Evolutionary conservation across 208 protist species (phyloP), one percentile per base, ranked within the genome.

Genomic region (Crithidia brevicula): DNA sequence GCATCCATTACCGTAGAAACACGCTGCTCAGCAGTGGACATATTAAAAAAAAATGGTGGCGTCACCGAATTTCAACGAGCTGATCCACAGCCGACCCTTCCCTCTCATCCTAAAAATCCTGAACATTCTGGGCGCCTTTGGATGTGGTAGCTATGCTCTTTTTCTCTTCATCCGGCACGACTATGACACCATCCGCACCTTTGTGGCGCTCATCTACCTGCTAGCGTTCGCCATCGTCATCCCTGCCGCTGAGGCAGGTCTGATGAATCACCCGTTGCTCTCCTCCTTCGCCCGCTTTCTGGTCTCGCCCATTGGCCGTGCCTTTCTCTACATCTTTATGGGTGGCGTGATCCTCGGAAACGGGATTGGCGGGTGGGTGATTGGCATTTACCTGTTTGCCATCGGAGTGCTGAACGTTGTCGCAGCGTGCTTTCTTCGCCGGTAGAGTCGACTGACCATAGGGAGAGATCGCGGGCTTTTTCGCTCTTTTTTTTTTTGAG

Each of bases 301-400:
- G 9, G 43, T 78, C 3, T 82, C 79, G 0, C 69, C 77, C 15
- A 61, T 90, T 16, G 88, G 88, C 0, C 82, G 83, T 7, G 85
- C 72, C 23, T 85, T 94, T 67, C 28, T 89, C 22, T 90, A 86
- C 71, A 71, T 94, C 51, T 90, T 94, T 33, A 92, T 92, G 75
- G 88, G 88, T 11, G 80, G 85, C 25, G 57, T 91, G 11, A 64
- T 94, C 1, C 70, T 91, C 6, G 85, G 80, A 9, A 51, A 67
- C 16, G 70, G 77, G 15, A 33, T 86, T 3, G 84, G 75, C 7
- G 83, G 83, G 1, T 91, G 80, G 81, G 38, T 92, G 2, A 72
- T 92, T 0, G 88, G 85, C 10, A 74, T 82, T 6, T 89, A 81
- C 50, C 71, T 88, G 28, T 67, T 94, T 33, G 79, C 72, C 0